These are phyloP conservation scores for Salix dunnii DNA, from an alignment of 345 rosid species.

Conservation along the genomic window DNA sequence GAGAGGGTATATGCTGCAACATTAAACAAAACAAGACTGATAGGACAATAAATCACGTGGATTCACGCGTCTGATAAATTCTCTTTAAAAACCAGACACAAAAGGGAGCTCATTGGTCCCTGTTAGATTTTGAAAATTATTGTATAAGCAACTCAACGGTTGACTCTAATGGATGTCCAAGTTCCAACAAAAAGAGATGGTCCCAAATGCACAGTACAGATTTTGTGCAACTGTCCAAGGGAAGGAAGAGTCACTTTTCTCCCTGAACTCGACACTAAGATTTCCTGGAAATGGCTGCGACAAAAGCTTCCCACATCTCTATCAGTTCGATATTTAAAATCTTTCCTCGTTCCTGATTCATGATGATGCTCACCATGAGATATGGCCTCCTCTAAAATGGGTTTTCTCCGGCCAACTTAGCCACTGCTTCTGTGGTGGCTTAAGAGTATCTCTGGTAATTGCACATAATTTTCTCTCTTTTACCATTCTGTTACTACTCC, in stretches of 20 bases:
- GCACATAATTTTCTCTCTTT: background rate
- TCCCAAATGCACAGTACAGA: background rate
- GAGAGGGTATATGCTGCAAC: background rate
- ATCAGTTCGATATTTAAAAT: background rate
- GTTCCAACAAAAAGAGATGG: background rate
- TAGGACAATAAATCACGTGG: background rate
- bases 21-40: background rate
- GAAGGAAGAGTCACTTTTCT: background rate
- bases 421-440: background rate
- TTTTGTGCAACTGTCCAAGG: background rate
- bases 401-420: background rate
- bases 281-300: background rate
- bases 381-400: background rate
- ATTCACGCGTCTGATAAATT: background rate
- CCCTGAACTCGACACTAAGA: background rate
- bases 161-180: background rate
- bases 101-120: background rate
- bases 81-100: background rate
- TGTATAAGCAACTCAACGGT: background rate
- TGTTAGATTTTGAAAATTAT: background rate
- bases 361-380: background rate
- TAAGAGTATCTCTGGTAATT: background rate
- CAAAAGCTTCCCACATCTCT: constrained; percentile 22
- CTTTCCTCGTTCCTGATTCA: background rate
- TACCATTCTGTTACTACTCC: background rate